Evolutionary conservation across 352 stramenopile species (phyloP).

Genomic region (Globisporangium perplexum): DNA sequence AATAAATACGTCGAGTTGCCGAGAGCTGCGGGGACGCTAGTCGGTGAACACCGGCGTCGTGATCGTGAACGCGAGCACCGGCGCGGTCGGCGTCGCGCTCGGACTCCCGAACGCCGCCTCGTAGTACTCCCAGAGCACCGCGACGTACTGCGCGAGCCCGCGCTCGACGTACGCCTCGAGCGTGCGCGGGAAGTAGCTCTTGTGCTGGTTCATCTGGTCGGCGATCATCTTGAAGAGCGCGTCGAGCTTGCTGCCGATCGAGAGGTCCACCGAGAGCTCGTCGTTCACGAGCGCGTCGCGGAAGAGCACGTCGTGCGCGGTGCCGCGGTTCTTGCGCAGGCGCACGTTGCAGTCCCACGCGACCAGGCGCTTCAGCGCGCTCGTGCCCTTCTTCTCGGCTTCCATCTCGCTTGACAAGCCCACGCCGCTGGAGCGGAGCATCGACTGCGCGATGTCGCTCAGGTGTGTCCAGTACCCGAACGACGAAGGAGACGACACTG

Average conservation of each 20-base stretch:
- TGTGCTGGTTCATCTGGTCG: constrained; percentile 46
- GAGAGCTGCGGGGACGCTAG: constrained; percentile 11
- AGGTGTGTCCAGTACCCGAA: constrained; percentile 68
- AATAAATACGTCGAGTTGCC: background rate
- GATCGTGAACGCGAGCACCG: constrained; percentile 81
- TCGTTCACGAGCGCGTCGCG: constrained; percentile 71
- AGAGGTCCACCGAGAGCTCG: constrained; percentile 76
- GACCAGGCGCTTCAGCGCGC: constrained; percentile 48
- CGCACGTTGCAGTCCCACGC: constrained; percentile 62
- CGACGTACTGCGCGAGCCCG: constrained; percentile 66
- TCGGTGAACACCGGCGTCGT: constrained; percentile 63
- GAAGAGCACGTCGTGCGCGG: constrained; percentile 50
- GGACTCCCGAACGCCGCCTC: constrained; percentile 55
- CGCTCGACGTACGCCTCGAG: constrained; percentile 74
- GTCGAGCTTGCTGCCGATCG: constrained; percentile 78
- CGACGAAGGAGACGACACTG: constrained; percentile 17
- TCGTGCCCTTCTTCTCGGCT: constrained; percentile 40
- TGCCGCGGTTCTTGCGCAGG: constrained; percentile 27
- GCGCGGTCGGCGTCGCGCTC: constrained; percentile 37
- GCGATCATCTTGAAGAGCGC: constrained; percentile 85
- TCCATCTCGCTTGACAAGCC: constrained; percentile 21
- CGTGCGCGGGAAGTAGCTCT: constrained; percentile 49
- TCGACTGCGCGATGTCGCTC: constrained; percentile 64
- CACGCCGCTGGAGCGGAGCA: constrained; percentile 33
- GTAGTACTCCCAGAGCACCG: constrained; percentile 83